phyloP scores from a whole-genome alignment of 2,329 filamentous ascomycete genomes.

The Pyrenophora tritici-repentis region DNA sequence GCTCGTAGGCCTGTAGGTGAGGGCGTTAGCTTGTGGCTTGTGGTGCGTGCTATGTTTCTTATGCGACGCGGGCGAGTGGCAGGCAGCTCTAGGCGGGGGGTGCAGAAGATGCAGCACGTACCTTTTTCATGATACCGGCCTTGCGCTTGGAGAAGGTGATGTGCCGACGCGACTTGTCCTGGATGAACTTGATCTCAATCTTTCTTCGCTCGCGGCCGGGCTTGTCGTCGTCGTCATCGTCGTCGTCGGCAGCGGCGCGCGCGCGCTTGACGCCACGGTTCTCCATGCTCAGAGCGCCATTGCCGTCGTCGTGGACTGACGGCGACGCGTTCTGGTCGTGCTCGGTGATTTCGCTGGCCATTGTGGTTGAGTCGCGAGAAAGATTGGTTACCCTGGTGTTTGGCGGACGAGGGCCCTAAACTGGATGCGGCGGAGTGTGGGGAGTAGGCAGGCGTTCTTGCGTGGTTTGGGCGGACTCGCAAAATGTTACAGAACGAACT shows the following conservation, averaged over 20 bases:
- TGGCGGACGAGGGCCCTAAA: conserved; percentile 45
- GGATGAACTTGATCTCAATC: conserved; percentile 99
- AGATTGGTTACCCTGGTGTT: conserved; percentile 42
- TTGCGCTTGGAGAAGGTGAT: conserved; percentile 99
- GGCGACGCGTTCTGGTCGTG: conserved; percentile 58
- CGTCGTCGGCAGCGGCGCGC: conserved; percentile 83
- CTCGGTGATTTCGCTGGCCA: conserved; percentile 56
- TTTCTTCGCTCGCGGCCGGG: conserved; percentile 96
- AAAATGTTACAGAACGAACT: conserved; percentile 38
- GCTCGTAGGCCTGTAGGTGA: conserved; percentile 80
- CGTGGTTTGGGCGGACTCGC: conserved; percentile 28
- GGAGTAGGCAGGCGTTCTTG: conserved; percentile 30
- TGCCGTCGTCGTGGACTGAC: conserved; percentile 59
- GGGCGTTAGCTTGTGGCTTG: conserved; percentile 28
- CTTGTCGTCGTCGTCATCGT: conserved; percentile 98
- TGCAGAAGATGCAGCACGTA: conserved; percentile 55
- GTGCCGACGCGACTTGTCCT: conserved; percentile 98
- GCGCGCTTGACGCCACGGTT: conserved; percentile 87
- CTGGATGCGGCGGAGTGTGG: conserved; percentile 46
- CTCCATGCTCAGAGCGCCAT: conserved; percentile 55
- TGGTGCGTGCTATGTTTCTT: conserved; percentile 28
- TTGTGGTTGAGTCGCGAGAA: conserved; percentile 35
- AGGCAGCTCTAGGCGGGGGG: conserved; percentile 20
- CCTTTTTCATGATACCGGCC: conserved; percentile 99
- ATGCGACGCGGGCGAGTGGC: conserved; percentile 37